Base-by-base conservation (phyloP, 1,139 yeast genomes). In the Hyphopichia pseudoburtonii region DNA sequence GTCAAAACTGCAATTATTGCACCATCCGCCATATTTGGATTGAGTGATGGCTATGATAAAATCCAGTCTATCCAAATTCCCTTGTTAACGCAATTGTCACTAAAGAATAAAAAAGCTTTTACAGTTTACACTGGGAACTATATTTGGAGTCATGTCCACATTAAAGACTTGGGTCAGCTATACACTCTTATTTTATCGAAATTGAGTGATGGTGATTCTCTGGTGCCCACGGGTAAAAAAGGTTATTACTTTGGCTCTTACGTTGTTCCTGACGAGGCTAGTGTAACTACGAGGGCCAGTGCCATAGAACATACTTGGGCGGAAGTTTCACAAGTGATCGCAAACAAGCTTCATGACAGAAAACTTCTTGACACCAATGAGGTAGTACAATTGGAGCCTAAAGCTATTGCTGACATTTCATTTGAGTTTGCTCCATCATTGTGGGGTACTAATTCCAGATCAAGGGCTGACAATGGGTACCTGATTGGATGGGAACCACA, bases 231-330 rank as follows among this genome's bases (percentile, higher is more conserved):
- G 11, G 67, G 68, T 11, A 48, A 44, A 39, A 34, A 54, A 11
- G 74, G 73, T 9, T 66, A 64, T 43, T 68, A 64, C 42, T 67
- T 68, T 46, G 65, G 61, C 8, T 56, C 66, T 14, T 53, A 50
- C 30, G 24, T 39, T 17, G 24, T 47, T 6, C 37, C 35, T 5
- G 51, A 51, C 32, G 54, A 51, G 22, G 43, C 33, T 7, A 24
- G 38, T 4, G 57, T 56, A 16, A 40, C 48, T 15, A 52, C 48
- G 7, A 26, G 38, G 10, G 54, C 58, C 5, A 37, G 51, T n/a
- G 37, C 36, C 11, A 47, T 55, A 27, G 62, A 57, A 35, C 67
- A 64, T 42, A 41, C 45, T n/a, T 68, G 69, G 68, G 44, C 44
- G 12, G 62, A 63, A 26, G 64, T 63, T 28, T 47, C 64, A 12